Conservation (phyloP, 495 filamentous ascomycete genomes). For the Penicillium desertorum region DNA sequence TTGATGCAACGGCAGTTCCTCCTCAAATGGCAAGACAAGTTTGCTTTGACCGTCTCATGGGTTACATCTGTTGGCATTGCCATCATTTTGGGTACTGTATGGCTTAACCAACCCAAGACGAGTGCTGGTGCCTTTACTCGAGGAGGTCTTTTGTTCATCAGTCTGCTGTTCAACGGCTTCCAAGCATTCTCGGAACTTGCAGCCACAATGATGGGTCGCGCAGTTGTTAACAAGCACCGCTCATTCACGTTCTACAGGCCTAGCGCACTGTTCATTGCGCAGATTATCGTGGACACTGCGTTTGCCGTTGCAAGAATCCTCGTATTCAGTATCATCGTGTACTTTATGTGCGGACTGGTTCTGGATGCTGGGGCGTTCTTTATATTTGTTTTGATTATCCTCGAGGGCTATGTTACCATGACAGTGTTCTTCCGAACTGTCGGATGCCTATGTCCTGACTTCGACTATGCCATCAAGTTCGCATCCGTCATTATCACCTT, state of each 20-base stretch:
- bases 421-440: constrained; percentile 78
- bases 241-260: constrained; percentile 78
- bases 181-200: constrained; percentile 74
- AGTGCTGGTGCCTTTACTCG: constrained; percentile 73
- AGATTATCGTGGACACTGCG: constrained; percentile 73
- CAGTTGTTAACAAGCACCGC: constrained; percentile 76
- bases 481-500: constrained; percentile 73
- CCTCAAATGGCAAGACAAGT: constrained; percentile 82
- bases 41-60: constrained; percentile 73
- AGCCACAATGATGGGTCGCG: constrained; percentile 67
- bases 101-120: constrained; percentile 64
- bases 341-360: constrained; percentile 73
- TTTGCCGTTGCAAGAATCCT: constrained; percentile 67
- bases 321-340: constrained; percentile 72
- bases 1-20: constrained; percentile 79
- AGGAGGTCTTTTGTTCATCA: constrained; percentile 73
- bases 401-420: constrained; percentile 72
- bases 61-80: constrained; percentile 72
- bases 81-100: constrained; percentile 76
- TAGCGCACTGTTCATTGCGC: constrained; percentile 75
- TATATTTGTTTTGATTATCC: constrained; percentile 69
- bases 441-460: constrained; percentile 76
- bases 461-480: constrained; percentile 82
- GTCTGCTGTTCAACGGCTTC: constrained; percentile 77
- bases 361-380: constrained; percentile 73